Evolutionary conservation across 163 green algal genomes (phyloP).

Genomic region (Trebouxia gelatinosa): DNA sequence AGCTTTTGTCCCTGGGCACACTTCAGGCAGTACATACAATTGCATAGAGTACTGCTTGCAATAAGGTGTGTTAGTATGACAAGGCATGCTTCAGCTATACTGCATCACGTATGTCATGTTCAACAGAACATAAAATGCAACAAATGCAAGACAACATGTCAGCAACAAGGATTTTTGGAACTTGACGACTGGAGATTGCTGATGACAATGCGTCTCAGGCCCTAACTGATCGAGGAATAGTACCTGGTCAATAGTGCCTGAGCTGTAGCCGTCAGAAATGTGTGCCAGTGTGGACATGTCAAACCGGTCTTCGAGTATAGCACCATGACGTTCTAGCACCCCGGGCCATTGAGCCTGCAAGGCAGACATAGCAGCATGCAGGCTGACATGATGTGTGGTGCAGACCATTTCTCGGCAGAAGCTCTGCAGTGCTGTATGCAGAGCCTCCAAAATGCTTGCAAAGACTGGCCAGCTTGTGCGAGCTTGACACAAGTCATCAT

Average conservation of each 20-base stretch:
- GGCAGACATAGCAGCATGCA: not conserved
- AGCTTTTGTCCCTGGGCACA: no score
- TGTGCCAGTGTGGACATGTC: slow-evolving; percentile 73
- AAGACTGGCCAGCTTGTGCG: not conserved
- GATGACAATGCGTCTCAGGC: no score
- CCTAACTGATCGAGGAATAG: no score
- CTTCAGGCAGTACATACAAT: no score
- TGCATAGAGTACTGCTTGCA: no score
- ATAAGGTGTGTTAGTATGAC: no score
- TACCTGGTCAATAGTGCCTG: slow-evolving; percentile 63
- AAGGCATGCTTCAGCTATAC: not conserved
- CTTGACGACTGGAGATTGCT: no score
- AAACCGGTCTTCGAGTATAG: slow-evolving; percentile 59
- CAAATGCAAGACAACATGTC: no score
- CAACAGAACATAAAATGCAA: no score
- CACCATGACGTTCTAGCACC: slow-evolving; percentile 64
- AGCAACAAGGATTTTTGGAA: no score
- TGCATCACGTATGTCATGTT: not conserved
- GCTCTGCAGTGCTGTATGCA: no score
- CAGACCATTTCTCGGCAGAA: not conserved
- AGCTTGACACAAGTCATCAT: not conserved
- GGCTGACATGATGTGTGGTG: not conserved
- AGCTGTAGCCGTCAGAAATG: slow-evolving; percentile 69
- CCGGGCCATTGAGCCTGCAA: slow-evolving; percentile 66
- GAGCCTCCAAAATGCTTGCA: no score